Conservation (phyloP, 2,329 filamentous ascomycete genomes). For the Mycosphaerella arachidis region DNA sequence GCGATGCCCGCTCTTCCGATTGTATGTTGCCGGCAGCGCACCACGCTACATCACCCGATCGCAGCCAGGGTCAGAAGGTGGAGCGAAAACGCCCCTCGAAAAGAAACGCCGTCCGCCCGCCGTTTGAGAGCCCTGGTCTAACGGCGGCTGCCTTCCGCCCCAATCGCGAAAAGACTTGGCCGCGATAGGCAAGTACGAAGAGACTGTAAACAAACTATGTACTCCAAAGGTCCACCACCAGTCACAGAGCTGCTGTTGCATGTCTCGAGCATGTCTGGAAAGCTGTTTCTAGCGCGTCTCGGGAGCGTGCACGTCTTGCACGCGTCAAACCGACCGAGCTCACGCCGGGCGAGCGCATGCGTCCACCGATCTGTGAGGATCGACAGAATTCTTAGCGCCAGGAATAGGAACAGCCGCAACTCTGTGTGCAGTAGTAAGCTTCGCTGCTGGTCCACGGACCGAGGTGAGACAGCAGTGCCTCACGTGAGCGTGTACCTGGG, state of each 20-base stretch:
- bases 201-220: not conserved
- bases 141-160: not conserved
- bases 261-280: not conserved
- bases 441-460: not conserved
- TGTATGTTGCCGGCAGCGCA: not conserved
- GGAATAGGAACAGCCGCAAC: slow-evolving; percentile 10
- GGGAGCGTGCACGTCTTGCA: not conserved
- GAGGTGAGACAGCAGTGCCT: not conserved
- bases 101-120: not conserved
- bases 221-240: not conserved
- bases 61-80: not conserved
- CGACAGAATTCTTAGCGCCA: slow-evolving; percentile 6
- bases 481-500: not conserved
- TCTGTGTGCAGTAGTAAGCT: not conserved
- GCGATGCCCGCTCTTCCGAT: not conserved
- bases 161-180: not conserved
- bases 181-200: not conserved
- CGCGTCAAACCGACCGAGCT: not conserved
- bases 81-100: not conserved
- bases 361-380: not conserved
- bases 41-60: slow-evolving; percentile 5
- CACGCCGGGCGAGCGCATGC: not conserved
- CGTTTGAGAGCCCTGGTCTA: not conserved
- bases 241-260: not conserved
- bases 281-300: not conserved